phyloP scores from a whole-genome alignment of 495 filamentous ascomycete genomes.

The Clavariopsis aquatica region DNA sequence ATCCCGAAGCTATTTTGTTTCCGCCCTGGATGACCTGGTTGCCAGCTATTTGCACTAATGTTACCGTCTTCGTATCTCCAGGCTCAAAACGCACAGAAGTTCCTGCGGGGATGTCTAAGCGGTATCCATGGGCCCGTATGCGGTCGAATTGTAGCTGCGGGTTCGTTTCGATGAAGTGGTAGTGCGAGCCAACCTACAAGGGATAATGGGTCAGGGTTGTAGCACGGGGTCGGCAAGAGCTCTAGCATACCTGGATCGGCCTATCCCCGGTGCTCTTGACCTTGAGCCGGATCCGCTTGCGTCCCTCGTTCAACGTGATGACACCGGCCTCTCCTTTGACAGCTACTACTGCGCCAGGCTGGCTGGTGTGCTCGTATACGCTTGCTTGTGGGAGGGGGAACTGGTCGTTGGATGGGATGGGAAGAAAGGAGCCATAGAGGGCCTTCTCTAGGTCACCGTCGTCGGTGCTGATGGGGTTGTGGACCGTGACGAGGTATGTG shows the following conservation, averaged over 20 bases:
- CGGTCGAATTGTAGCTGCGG: constrained; percentile 90
- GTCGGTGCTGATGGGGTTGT: constrained; percentile 82
- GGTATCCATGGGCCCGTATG: constrained; percentile 76
- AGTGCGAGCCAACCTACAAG: constrained; percentile 79
- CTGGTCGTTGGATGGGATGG: constrained; percentile 61
- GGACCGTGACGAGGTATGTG: constrained; percentile 93
- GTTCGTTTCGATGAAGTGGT: constrained; percentile 95
- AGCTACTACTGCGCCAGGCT: constrained; percentile 77
- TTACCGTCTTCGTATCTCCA: constrained; percentile 91
- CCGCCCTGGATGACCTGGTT: constrained; percentile 81
- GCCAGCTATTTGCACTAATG: constrained; percentile 86
- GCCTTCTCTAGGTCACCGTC: constrained; percentile 85
- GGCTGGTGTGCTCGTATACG: constrained; percentile 63
- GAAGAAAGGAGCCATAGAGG: constrained; percentile 90
- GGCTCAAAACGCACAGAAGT: constrained; percentile 95
- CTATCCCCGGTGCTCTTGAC: constrained; percentile 88
- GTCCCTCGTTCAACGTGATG: constrained; percentile 71
- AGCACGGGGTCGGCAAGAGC: background rate
- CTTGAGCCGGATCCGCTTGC: constrained; percentile 69
- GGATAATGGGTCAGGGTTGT: background rate
- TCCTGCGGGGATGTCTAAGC: constrained; percentile 87
- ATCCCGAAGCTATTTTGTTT: constrained; percentile 74
- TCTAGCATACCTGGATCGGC: constrained; percentile 70
- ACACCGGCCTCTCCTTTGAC: constrained; percentile 59
- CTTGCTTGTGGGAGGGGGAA: constrained; percentile 66